Percentiles rank a stretch among this genome's conserved stretches.
These are phyloP conservation scores for Nakataea oryzae DNA, from an alignment of 2,329 filamentous ascomycete species.

Conservation along the genomic window DNA sequence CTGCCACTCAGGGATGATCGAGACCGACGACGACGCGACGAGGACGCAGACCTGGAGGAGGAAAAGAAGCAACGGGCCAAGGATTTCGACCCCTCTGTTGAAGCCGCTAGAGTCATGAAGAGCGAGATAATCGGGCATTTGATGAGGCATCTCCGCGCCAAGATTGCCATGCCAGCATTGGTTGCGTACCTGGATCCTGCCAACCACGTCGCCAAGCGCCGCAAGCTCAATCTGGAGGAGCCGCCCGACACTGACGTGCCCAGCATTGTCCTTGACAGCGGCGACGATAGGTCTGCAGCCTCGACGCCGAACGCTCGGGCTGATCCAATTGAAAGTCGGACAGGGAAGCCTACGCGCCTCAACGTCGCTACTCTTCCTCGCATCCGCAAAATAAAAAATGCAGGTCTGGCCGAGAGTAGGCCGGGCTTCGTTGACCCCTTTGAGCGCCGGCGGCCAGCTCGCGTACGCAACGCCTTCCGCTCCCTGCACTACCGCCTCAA, in stretches of 20 bases:
- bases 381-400: conserved; percentile 59
- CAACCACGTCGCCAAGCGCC: conserved; percentile 69
- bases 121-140: conserved; percentile 79
- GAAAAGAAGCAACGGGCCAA: conserved; percentile 82
- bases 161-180: conserved; percentile 72
- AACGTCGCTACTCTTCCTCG: conserved; percentile 59
- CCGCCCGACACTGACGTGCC: conserved; percentile 47
- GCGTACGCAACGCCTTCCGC: conserved; percentile 53
- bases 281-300: conserved; percentile 49
- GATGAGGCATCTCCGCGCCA: conserved; percentile 77
- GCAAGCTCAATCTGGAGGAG: conserved; percentile 67
- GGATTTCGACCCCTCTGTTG: conserved; percentile 80
- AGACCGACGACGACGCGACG: conserved; percentile 56
- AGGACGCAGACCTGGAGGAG: conserved; percentile 74
- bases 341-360: conserved; percentile 29
- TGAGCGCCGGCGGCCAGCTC: conserved; percentile 51
- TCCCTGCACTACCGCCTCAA: conserved; percentile 74
- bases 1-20: conserved; percentile 49
- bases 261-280: conserved; percentile 43
- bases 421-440: conserved; percentile 58
- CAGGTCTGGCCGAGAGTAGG: conserved; percentile 45
- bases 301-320: conserved; percentile 56
- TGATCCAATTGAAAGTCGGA: conserved; percentile 51
- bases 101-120: conserved; percentile 69
- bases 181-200: conserved; percentile 74